These are phyloP conservation scores for Ciborinia camelliae DNA, from an alignment of 2,329 filamentous ascomycete genomes.

Conservation along the genomic window DNA sequence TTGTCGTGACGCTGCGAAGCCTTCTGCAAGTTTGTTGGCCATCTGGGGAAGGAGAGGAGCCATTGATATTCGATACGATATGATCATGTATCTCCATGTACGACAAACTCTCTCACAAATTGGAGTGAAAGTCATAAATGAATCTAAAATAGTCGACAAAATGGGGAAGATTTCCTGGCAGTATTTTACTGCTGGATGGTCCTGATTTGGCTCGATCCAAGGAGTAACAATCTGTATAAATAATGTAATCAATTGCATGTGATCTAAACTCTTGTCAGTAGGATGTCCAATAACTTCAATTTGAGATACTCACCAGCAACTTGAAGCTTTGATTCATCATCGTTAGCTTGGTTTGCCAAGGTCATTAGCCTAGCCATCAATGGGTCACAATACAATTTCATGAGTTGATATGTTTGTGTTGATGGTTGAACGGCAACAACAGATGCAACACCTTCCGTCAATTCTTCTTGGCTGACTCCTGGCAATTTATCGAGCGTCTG, in stretches of 20 bases:
- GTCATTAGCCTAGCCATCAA: slow-evolving; percentile 80
- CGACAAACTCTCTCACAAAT: slow-evolving; percentile 92
- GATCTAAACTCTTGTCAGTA: slow-evolving; percentile 52
- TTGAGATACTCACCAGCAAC: slow-evolving; percentile 65
- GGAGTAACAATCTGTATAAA: slow-evolving; percentile 80
- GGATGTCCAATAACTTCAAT: slow-evolving; percentile 10
- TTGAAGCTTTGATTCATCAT: slow-evolving; percentile 78
- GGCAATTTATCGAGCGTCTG: slow-evolving; percentile 84
- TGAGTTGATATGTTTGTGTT: slow-evolving; percentile 73
- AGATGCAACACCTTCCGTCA: slow-evolving; percentile 91
- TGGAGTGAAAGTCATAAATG: slow-evolving; percentile 79
- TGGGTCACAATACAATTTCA: slow-evolving; percentile 92
- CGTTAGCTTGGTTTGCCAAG: slow-evolving; percentile 79
- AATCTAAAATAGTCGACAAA: slow-evolving; percentile 79
- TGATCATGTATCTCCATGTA: slow-evolving; percentile 95
- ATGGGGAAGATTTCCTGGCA: slow-evolving; percentile 92
- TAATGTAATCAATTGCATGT: slow-evolving; percentile 85
- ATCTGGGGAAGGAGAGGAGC: slow-evolving; percentile 78
- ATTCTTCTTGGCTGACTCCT: slow-evolving; percentile 84
- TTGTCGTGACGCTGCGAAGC: slow-evolving; percentile 82
- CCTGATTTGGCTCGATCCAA: slow-evolving; percentile 64
- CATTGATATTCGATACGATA: slow-evolving; percentile 89
- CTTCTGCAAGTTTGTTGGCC: slow-evolving; percentile 81
- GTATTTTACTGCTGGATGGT: slow-evolving; percentile 92
- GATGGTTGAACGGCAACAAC: slow-evolving; percentile 84